Base-by-base conservation (phyloP, 2,329 filamentous ascomycete genomes). In the Nemania abortiva region DNA sequence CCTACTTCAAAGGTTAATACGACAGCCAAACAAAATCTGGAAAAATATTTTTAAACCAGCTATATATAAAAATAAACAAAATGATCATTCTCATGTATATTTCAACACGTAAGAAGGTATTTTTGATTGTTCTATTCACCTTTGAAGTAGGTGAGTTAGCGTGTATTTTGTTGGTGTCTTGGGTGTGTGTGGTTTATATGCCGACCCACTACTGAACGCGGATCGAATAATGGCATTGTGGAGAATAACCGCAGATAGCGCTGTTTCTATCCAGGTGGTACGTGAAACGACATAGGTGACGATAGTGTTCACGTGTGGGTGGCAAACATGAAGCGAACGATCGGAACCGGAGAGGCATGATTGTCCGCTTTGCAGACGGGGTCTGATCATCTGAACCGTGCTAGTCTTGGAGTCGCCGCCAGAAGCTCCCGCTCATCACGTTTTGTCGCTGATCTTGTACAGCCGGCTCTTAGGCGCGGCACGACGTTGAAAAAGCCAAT, bases 221-320 rank as follows among this genome's bases (percentile, higher is more conserved):
- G 69, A 67, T 67, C 69, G 29, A 62, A 54, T 34, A 53, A 49
- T 49, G 56, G 54, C 29, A 61, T 57, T 31, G 56, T 65, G 67
- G 54, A 66, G 67, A 34, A 66, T 45, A 72, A 58, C 65, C 68
- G 70, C 70, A 53, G 62, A 66, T 68, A 70, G 65, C 70, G 70
- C 70, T 22, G 31, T 31, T 34, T 42, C 66, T 6, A 47, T 39
- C 39, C 20, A 37, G 34, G 34, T 37, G 11, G 34, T 37, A 37
- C 34, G 34, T 37, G 18, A 42, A 22, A 37, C 22, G 37, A 39
- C 31, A 49, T 42, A 37, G 49, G 31, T 59, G 65, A 70, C 47
- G 65, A 58, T 42, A 42, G 22, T 57, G 15, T 29, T 52, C 7
- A 27, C 10, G 31, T 59, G 55, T 45, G 37, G 37, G 65, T 70